Base-by-base conservation (phyloP, 2,329 filamentous ascomycete species). In the Aspergillus fructus region DNA sequence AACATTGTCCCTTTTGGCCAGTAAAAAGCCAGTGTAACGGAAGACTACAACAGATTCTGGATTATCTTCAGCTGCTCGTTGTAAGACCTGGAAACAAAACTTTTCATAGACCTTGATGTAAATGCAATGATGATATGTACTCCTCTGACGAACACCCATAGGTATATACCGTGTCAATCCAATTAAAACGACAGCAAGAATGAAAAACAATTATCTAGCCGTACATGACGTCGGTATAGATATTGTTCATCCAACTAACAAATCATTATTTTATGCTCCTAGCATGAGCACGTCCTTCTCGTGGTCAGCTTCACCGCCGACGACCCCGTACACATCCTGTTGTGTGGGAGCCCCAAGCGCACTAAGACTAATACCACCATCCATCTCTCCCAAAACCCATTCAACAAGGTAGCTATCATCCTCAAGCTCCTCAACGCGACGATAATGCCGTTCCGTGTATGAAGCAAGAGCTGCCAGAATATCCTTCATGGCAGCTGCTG, bases 321-420 rank as follows among this genome's bases (percentile, higher is more conserved):
- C 21, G 11, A 52, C 24, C 15, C 46, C 37, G 13, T 46, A 61
- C 30, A 56, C 62, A 49, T 62, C 62, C 42, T 61, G 56, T 17
- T 61, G 56, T 17, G 53, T 56, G n/a, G 67, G 61, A 55, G 60
- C 66, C 21, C 62, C 66, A 27, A 72, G 55, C 33, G 63, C 69
- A 50, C 76, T 61, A 55, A 77, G 58, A 70, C 79, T 59, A 71
- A 79, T 60, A 88, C 81, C 71, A 82, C 71, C 89, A 69, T 96
- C 92, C 93, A 97, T 97, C 78, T 96, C 90, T 68, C 88, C 84
- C 61, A 97, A 79, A 61, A 93, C 96, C 82, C 96, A 97, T 75
- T 96, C 91, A 41, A 97, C 85, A 67, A 99, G 76, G 76, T 93
- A 97, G 70, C 93, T 96, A 79, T 97, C 94, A 71, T 97, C 93